Percentiles rank a stretch among this genome's conserved stretches.
Evolutionary conservation across 2,329 filamentous ascomycete species (phyloP).

Genomic region (Dactylonectria macrodidyma): DNA sequence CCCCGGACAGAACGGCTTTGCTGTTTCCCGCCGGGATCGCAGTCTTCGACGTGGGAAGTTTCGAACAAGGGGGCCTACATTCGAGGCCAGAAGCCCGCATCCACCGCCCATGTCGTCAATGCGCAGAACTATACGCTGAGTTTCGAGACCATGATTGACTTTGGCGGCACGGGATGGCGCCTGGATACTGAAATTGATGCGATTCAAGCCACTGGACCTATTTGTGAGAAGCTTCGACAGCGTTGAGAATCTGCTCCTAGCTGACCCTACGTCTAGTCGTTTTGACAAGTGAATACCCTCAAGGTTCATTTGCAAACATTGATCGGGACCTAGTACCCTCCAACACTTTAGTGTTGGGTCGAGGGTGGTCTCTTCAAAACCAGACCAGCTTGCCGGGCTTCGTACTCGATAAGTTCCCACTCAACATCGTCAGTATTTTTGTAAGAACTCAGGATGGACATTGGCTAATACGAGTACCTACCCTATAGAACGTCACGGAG

Average conservation of each 20-base stretch:
- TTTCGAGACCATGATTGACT: conserved; percentile 12
- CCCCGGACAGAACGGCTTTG: background rate
- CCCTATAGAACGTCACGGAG: background rate
- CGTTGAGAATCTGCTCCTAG: background rate
- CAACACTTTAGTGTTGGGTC: background rate
- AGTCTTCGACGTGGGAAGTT: conserved; percentile 11
- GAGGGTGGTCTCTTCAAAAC: background rate
- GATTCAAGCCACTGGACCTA: background rate
- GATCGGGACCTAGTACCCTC: background rate
- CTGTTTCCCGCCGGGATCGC: conserved; percentile 3
- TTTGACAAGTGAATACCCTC: background rate
- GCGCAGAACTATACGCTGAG: conserved; percentile 6
- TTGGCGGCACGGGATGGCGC: conserved; percentile 10
- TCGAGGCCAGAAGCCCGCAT: conserved; percentile 4
- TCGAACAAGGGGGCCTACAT: conserved; percentile 10
- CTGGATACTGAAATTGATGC: background rate
- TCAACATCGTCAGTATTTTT: background rate
- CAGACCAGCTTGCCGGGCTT: background rate
- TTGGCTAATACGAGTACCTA: background rate
- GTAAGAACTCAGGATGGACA: background rate
- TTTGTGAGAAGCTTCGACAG: background rate
- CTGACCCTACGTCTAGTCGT: background rate
- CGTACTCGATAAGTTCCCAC: background rate
- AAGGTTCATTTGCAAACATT: background rate
- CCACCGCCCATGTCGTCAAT: background rate